Evolutionary conservation across 148 eudicot species (phyloP), one percentile per base, ranked within the genome.

Genomic region (Camellia lanceoleosa): DNA sequence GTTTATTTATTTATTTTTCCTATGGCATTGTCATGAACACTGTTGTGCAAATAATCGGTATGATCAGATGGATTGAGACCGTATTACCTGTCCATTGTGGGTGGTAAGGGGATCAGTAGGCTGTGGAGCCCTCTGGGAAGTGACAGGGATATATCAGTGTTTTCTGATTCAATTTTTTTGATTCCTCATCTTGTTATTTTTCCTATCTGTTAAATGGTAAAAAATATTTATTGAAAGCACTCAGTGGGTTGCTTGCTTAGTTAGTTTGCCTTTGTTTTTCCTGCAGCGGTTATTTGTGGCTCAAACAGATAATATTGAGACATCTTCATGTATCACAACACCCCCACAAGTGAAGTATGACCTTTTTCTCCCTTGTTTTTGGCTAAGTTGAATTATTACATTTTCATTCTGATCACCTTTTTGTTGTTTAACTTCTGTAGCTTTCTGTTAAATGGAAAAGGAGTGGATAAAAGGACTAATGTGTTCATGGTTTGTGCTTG

Each of bases 391-490:
- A 30, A 43, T 54, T 81, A 30, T 72, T 61, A 11, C 15, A 30
- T 13, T 47, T 49, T 68, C 41, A 51, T 68, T 58, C 49, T 85
- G 62, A 84, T 54, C 56, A 15, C 60, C 75, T 56, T 46, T 67
- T 73, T 61, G 80, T 54, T 66, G 75, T 80, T 85, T 78, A 52
- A 64, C 69, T 77, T 85, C 42, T 81, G 78, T 85, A 95, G 99
- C 87, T 79, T 95, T 86, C 87, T 95, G 75, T 79, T 95, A 79
- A 95, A 95, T 79, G 99, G 99, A 75, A 93, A 73, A 79, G 88
- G 89, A 69, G 99, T 95, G 80, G 89, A 83, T 0, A 83, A 77
- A 44, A 90, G 97, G 79, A 92, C 79, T 61, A 86, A 79, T 82
- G 76, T 84, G 41, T 71, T 1, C 38, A 79, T 76, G 97, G 98